Percentiles rank a stretch among this genome's conserved stretches.
Conservation (phyloP, 2,329 filamentous ascomycete genomes). For the Lecanicillium sp. region DNA sequence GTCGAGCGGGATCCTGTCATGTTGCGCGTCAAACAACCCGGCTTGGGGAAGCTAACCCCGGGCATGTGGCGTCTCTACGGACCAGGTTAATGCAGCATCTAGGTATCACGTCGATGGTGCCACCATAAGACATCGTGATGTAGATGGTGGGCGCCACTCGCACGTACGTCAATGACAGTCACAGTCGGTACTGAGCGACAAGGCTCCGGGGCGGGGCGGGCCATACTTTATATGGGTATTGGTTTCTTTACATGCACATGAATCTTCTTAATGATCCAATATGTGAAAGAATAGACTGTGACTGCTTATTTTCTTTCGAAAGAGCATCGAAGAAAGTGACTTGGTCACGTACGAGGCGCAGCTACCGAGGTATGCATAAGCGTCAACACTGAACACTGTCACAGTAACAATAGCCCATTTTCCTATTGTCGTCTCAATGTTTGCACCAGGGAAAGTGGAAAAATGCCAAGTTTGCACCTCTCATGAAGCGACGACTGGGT, state of each 20-base stretch:
- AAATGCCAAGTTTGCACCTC: background rate
- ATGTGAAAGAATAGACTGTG: no score
- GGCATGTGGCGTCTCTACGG: constrained; percentile 1
- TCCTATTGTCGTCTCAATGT: background rate
- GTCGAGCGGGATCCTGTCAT: background rate
- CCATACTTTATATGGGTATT: no score
- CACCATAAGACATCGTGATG: background rate
- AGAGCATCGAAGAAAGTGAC: no score
- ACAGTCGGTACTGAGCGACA: no score
- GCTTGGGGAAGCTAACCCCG: background rate
- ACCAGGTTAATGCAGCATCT: constrained; percentile 3
- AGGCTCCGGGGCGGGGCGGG: no score
- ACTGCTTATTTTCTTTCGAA: no score
- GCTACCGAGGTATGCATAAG: background rate
- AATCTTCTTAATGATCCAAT: no score
- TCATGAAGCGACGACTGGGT: background rate
- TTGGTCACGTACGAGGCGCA: no score
- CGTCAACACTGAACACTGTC: background rate
- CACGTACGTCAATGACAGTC: no score
- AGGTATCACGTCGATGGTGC: constrained; percentile 9
- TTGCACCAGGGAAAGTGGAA: background rate
- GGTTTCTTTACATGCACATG: no score
- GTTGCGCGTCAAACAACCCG: background rate
- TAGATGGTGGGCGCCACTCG: no score
- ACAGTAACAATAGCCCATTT: no score